These are phyloP conservation scores for Orbilia quercus DNA, from an alignment of 2,329 filamentous ascomycete genomes.

Conservation along the genomic window DNA sequence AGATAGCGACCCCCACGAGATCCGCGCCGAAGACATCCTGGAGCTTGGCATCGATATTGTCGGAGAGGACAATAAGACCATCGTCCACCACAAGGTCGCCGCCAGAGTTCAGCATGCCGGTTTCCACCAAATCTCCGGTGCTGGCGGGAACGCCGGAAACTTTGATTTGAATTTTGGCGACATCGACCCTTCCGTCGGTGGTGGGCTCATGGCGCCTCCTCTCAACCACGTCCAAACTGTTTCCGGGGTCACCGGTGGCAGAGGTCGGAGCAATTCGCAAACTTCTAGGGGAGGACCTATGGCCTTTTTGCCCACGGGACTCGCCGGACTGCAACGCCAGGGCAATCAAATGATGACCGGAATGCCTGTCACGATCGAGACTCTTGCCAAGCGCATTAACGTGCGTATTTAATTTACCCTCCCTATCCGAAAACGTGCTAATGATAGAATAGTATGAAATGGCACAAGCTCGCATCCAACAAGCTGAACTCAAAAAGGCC, in stretches of 20 bases:
- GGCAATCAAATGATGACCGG: constrained; percentile 77
- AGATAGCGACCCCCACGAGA: constrained; percentile 93
- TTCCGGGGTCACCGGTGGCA: constrained; percentile 68
- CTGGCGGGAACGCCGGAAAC: constrained; percentile 76
- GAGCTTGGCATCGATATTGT: constrained; percentile 98
- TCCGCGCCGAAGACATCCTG: constrained; percentile 89
- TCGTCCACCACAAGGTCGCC: constrained; percentile 97
- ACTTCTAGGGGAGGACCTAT: constrained; percentile 64
- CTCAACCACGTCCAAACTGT: constrained; percentile 72
- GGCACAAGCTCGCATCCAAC: constrained; percentile 86
- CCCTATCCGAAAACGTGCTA: constrained; percentile 18
- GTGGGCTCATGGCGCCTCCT: constrained; percentile 67
- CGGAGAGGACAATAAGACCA: constrained; percentile 97
- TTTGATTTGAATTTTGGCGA: constrained; percentile 93
- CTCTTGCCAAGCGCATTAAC: constrained; percentile 87
- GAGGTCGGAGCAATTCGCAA: constrained; percentile 68
- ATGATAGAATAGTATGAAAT: constrained; percentile 77
- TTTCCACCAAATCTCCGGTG: constrained; percentile 67
- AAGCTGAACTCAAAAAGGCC: constrained; percentile 83
- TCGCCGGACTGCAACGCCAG: constrained; percentile 73
- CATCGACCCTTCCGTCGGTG: constrained; percentile 79
- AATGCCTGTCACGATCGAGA: constrained; percentile 87
- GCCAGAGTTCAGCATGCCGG: constrained; percentile 97
- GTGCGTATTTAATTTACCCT: constrained; percentile 67
- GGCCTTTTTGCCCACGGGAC: constrained; percentile 65